Base-by-base conservation (phyloP, 768 basidiomycete genomes). In the Asterophora parasitica region DNA sequence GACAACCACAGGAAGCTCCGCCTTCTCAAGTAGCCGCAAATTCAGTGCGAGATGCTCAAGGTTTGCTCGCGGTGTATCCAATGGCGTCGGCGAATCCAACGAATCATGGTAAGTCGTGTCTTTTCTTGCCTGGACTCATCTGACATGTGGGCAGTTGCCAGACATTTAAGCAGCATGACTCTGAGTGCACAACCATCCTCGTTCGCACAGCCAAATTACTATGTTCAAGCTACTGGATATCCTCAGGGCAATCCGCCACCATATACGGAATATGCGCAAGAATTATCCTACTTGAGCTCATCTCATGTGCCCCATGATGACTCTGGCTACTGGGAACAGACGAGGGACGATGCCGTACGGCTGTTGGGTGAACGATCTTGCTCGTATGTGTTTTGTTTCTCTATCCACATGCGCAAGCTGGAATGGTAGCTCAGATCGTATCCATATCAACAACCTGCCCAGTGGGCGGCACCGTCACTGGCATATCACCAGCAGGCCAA, bases 71-170 rank as follows among this genome's bases (percentile, higher is more conserved):
- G 4, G 70, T 77, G 28, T 90, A 88, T 62, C 85, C 88, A 32
- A 74, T 83, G 58, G 83, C 83, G 32, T 88, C 87, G 50, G 82
- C 83, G 20, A 85, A 82, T 4, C 86, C 87, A n/a, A 77, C 85
- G 7, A 73, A 79, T 31, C 88, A 90, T 59, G 85, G 88, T 87
- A 59, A 52, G 66, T 56, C 36, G 28, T 37, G 32, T 15, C 15
- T 26, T 39, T 12, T 16, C 23, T 38, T 23, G 11, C 8, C 15
- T 23, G 27, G 42, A 53, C 8, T 53, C 7, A 5, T 42, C 50
- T 50, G 16, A 58, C 16, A 16, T 3, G 33, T 23, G 4, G 49
- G 38, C 51, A 90, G 88, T 84, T 35, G 73, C 84, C 17, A 71
- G 83, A 26, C 88, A 89, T 65, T 59, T 88, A 17, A 72, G 70